phyloP scores from a whole-genome alignment of 2,329 filamentous ascomycete species.

The Cytospora leucostoma region DNA sequence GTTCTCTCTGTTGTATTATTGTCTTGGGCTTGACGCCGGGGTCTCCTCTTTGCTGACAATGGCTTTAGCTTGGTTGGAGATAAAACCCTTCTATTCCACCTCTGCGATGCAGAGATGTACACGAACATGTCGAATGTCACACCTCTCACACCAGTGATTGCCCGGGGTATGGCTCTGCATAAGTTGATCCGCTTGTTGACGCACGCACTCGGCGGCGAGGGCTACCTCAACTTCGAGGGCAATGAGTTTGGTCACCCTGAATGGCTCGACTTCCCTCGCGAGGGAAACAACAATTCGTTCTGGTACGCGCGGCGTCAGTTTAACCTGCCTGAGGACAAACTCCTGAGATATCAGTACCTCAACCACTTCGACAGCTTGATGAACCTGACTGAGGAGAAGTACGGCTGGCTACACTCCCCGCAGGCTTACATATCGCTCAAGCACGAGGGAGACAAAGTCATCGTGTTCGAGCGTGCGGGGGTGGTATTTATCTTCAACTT shows the following conservation, averaged over 20 bases:
- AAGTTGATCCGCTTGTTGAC: constrained; percentile 97
- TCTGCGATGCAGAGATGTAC: constrained; percentile 96
- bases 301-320: constrained; percentile 93
- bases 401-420: constrained; percentile 82
- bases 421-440: constrained; percentile 95
- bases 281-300: constrained; percentile 89
- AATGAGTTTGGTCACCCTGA: constrained; percentile 99
- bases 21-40: constrained; percentile 4
- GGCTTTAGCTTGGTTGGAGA: constrained; percentile 81
- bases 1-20: constrained; percentile 41
- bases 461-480: constrained; percentile 92
- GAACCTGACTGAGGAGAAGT: constrained; percentile 84
- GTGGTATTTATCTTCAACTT: constrained; percentile 97
- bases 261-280: constrained; percentile 97
- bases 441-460: constrained; percentile 89
- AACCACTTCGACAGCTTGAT: constrained; percentile 93
- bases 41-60: constrained; percentile 28
- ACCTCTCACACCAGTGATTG: constrained; percentile 83
- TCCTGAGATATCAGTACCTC: constrained; percentile 87
- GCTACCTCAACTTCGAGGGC: constrained; percentile 97
- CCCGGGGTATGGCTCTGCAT: constrained; percentile 88
- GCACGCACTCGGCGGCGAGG: constrained; percentile 88
- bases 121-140: constrained; percentile 92
- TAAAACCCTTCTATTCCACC: constrained; percentile 96
- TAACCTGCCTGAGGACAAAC: constrained; percentile 82